phyloP scores from a whole-genome alignment of 805 yeast species.

The Pichia cephalocereana region DNA sequence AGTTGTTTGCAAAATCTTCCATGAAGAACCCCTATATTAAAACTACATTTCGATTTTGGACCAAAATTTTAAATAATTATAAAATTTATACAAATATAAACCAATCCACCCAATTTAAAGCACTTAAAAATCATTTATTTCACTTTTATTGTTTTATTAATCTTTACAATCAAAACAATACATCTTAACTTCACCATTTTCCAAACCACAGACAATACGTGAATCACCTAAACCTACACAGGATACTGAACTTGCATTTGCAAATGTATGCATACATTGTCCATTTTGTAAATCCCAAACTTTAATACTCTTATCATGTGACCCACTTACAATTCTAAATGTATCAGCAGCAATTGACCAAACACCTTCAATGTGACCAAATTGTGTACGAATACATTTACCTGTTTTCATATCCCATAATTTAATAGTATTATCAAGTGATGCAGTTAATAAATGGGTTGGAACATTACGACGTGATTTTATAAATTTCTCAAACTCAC shows the following conservation, averaged over 20 bases:
- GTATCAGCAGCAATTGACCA: constrained; percentile 97
- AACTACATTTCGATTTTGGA: no score
- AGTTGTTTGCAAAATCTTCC: no score
- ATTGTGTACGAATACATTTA: constrained; percentile 83
- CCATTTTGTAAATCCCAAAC: constrained; percentile 97
- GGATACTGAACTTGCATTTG: constrained; percentile 51
- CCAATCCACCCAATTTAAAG: no score
- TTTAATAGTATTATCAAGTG: constrained; percentile 87
- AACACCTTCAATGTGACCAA: constrained; percentile 97
- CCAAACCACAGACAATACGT: constrained; percentile 83
- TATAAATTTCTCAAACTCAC: constrained; percentile 8
- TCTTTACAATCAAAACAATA: constrained; percentile 52
- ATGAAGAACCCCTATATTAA: no score
- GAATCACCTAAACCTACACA: constrained; percentile 87
- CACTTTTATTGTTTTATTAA: background rate
- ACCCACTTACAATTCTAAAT: constrained; percentile 88
- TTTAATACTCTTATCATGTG: constrained; percentile 82
- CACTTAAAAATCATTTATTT: no score
- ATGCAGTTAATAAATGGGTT: constrained; percentile 76
- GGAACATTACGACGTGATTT: constrained; percentile 41
- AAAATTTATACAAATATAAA: no score
- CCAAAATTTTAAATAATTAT: no score
- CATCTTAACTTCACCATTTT: constrained; percentile 79
- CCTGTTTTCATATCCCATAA: constrained; percentile 87
- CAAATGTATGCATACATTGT: constrained; percentile 86